Evolutionary conservation across 2,329 filamentous ascomycete genomes (phyloP).

Genomic region (Aureobasidium leucospermi): DNA sequence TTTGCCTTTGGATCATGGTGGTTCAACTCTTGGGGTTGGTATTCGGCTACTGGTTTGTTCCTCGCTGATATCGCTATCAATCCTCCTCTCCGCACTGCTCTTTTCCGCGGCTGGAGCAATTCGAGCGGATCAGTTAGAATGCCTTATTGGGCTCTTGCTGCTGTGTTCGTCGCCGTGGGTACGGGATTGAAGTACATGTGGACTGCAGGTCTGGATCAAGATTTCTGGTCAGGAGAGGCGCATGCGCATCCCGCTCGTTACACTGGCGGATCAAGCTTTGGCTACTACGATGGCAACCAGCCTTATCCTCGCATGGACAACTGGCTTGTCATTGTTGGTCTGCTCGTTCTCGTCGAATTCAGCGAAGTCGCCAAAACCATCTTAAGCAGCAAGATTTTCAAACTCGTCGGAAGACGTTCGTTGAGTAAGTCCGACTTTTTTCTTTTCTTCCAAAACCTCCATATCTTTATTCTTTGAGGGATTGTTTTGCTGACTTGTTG

Average conservation of each 20-base stretch:
- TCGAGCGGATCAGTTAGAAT: conserved; percentile 16
- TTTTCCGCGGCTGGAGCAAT: conserved; percentile 20
- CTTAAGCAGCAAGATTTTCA: conserved; percentile 29
- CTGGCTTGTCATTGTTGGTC: conserved; percentile 37
- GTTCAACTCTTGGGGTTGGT: conserved; percentile 43
- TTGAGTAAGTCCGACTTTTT: conserved; percentile 33
- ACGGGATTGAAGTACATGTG: conserved; percentile 38
- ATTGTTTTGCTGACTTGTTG: background rate
- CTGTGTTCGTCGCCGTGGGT: conserved; percentile 28
- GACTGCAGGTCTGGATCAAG: conserved; percentile 32
- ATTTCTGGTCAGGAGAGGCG: conserved; percentile 30
- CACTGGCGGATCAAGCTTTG: conserved; percentile 25
- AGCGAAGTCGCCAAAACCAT: conserved; percentile 30
- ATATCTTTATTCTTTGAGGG: background rate
- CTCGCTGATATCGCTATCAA: conserved; percentile 36
- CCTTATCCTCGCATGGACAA: conserved; percentile 36
- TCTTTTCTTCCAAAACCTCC: background rate
- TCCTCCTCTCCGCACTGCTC: conserved; percentile 31
- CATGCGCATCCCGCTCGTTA: conserved; percentile 37
- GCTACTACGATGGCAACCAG: conserved; percentile 25
- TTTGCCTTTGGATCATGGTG: conserved; percentile 41
- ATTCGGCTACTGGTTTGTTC: conserved; percentile 35
- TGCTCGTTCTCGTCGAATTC: conserved; percentile 35
- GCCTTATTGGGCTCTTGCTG: conserved; percentile 30
- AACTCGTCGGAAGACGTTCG: conserved; percentile 35